Evolutionary conservation across 129 eudicot genomes (phyloP).

Genomic region (Mikania micrantha): DNA sequence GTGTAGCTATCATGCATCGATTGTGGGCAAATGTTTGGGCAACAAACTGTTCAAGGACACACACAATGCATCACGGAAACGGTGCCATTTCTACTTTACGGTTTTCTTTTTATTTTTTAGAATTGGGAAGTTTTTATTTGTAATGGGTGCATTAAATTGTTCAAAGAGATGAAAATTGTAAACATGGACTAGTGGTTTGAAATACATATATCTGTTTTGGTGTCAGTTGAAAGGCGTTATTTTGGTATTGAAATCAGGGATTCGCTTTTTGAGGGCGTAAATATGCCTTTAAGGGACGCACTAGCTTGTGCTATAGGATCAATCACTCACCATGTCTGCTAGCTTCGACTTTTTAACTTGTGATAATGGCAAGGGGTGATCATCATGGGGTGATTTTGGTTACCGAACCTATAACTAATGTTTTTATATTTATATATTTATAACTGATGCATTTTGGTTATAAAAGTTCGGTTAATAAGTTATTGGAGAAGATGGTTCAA

Average conservation of each 20-base stretch:
- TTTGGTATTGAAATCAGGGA: background rate
- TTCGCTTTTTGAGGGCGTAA: background rate
- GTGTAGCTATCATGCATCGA: conserved; percentile 86
- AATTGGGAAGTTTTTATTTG: background rate
- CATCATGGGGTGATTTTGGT: no score
- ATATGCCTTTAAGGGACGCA: no score
- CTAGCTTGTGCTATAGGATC: background rate
- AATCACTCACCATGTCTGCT: background rate
- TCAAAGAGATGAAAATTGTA: background rate
- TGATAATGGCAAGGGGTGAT: no score
- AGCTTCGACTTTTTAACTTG: background rate
- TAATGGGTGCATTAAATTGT: background rate
- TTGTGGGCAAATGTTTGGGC: conserved; percentile 80
- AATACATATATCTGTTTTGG: background rate
- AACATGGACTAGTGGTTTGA: background rate
- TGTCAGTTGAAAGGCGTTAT: background rate
- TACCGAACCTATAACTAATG: no score
- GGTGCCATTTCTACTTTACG: conserved; percentile 23
- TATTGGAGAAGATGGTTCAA: no score
- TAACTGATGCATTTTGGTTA: no score
- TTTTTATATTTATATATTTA: no score
- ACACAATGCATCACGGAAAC: conserved; percentile 88
- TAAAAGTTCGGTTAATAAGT: no score
- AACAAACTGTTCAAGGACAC: conserved; percentile 73
- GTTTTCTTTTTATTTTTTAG: background rate